Percentiles rank a stretch among this genome's conserved stretches.
Conservation (phyloP, 2,329 filamentous ascomycete species). For the Fusarium coicis region DNA sequence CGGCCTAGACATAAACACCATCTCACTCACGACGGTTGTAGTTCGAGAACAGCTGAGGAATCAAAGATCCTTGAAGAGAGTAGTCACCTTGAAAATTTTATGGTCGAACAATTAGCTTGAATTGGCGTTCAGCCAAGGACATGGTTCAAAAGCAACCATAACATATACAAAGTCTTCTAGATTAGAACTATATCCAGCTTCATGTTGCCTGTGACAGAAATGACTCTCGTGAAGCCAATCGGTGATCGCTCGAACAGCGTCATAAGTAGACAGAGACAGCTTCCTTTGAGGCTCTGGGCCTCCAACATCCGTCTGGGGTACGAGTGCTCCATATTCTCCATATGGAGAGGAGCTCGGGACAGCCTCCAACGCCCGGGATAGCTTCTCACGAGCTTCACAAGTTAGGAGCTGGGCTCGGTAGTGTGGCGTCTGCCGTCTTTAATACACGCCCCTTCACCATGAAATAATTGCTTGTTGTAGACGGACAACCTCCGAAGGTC, state of each 20-base stretch:
- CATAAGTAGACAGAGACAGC: background rate
- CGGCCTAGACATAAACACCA: background rate
- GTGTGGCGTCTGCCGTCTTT: conserved; percentile 10
- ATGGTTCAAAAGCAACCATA: background rate
- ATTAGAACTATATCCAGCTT: background rate
- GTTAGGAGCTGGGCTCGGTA: conserved; percentile 1
- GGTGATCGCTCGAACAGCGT: background rate
- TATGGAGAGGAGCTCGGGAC: conserved; percentile 18
- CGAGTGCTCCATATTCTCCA: background rate
- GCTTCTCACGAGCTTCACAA: conserved; percentile 19
- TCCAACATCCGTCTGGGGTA: conserved; percentile 27
- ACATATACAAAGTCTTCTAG: background rate
- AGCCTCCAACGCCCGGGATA: conserved; percentile 19
- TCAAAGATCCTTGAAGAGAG: background rate
- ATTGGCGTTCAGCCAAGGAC: background rate
- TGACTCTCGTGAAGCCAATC: background rate
- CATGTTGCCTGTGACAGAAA: conserved; percentile 1
- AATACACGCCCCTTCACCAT: conserved; percentile 19
- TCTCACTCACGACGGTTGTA: conserved; percentile 11
- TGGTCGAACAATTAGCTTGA: conserved; percentile 3
- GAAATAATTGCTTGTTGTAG: conserved; percentile 9
- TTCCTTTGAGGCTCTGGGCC: background rate
- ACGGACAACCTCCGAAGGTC: conserved; percentile 37
- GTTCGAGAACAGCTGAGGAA: conserved; percentile 3
- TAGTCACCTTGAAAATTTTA: background rate